A percentile compares a stretch with the other conserved stretches of the same genome.
phyloP scores from a whole-genome alignment of 257 asterid species.

The Ballota nigra region DNA sequence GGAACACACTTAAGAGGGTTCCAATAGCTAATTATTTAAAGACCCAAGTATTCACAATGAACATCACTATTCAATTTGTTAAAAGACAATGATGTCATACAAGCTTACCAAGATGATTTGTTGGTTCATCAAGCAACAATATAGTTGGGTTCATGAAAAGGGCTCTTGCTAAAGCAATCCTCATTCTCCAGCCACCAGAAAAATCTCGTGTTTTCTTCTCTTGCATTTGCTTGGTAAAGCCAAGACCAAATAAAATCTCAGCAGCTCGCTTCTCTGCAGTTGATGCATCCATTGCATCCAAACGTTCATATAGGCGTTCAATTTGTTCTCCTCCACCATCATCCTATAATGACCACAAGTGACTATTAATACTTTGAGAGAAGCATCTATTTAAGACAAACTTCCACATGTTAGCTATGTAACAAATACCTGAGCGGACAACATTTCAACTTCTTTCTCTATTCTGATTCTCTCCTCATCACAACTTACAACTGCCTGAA shows the following conservation, averaged over 20 bases:
- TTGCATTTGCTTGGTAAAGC: constrained; percentile 89
- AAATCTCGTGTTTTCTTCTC: constrained; percentile 87
- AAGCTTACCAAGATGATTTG: constrained; percentile 89
- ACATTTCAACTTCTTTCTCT: constrained; percentile 84
- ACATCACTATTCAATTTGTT: too few species aligned
- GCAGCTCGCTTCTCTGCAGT: constrained; percentile 99
- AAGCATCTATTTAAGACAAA: background rate
- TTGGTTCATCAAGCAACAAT: constrained; percentile 92
- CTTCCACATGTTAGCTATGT: background rate
- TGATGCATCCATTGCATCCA: constrained; percentile 85
- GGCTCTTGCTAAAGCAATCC: constrained; percentile 96
- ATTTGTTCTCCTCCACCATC: constrained; percentile 96
- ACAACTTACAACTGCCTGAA: constrained; percentile 90
- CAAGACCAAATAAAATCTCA: constrained; percentile 90
- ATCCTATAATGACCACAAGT: constrained; percentile 42
- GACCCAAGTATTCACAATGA: too few species aligned
- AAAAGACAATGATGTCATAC: background rate
- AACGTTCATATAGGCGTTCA: constrained; percentile 86
- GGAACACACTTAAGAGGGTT: background rate
- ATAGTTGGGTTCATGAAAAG: constrained; percentile 96
- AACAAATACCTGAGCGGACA: constrained; percentile 67
- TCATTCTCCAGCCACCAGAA: constrained; percentile 99
- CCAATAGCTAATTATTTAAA: background rate
- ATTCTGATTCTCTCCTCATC: constrained; percentile 85
- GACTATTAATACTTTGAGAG: background rate